A percentile compares a stretch with the other conserved stretches of the same genome.
Evolutionary conservation across 2,329 filamentous ascomycete species (phyloP).

Genomic region (Neocucurbitaria cava): DNA sequence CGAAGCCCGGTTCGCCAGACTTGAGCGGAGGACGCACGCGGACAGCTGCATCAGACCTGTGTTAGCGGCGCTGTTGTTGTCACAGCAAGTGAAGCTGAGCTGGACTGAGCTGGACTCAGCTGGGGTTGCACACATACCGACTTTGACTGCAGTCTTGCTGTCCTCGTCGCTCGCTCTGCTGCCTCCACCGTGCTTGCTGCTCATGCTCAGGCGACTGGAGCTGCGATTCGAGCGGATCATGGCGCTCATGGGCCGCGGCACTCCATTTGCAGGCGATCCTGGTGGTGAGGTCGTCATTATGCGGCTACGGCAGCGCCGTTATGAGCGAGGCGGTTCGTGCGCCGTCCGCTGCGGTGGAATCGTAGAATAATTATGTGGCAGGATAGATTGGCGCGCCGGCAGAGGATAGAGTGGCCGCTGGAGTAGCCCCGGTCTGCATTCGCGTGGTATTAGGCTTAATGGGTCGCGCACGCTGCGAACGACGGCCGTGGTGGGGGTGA

Average conservation of each 20-base stretch:
- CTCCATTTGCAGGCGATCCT: conserved; percentile 59
- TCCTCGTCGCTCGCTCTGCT: conserved; percentile 92
- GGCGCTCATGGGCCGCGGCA: conserved; percentile 71
- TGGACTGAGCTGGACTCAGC: too few species aligned
- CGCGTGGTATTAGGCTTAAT: conserved; percentile 6
- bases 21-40: conserved; percentile 88
- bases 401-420: conserved; percentile 16
- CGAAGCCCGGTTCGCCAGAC: conserved; percentile 85
- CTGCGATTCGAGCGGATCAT: conserved; percentile 80
- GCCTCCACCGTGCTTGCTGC: conserved; percentile 74
- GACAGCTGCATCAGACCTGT: conserved; percentile 68
- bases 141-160: conserved; percentile 89
- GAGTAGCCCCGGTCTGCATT: conserved; percentile 13
- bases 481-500: not conserved
- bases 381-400: conserved; percentile 11
- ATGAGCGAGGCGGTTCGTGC: conserved; percentile 15
- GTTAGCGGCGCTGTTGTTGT: conserved; percentile 27
- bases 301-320: conserved; percentile 35
- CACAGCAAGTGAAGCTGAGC: conserved; percentile 7
- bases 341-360: conserved; percentile 15
- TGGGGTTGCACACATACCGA: conserved; percentile 74
- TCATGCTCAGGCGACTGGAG: conserved; percentile 85
- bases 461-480: not conserved
- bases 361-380: conserved; percentile 8
- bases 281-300: conserved; percentile 48